Conservation (phyloP, 1,139 yeast genomes). For the Hansenula lynferdii region DNA sequence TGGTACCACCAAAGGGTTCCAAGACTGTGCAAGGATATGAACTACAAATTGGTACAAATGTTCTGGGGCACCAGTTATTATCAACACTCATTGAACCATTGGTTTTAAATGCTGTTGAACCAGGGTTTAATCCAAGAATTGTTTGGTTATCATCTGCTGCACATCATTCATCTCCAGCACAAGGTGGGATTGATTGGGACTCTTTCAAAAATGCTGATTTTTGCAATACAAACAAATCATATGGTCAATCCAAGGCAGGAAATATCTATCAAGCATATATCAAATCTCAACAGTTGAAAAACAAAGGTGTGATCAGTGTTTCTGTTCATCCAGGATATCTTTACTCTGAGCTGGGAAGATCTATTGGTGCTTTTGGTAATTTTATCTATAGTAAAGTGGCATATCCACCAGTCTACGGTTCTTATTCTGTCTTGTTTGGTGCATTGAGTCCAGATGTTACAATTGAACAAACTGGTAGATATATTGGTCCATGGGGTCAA, state of each 20-base stretch:
- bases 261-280: constrained; percentile 36
- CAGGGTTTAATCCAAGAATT: constrained; percentile 28
- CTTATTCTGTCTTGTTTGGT: constrained; percentile 36
- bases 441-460: constrained; percentile 34
- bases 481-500: constrained; percentile 32
- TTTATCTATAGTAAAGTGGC: too few relatives aligned
- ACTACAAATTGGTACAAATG: constrained; percentile 44
- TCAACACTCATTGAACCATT: constrained; percentile 40
- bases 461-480: constrained; percentile 23
- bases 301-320: constrained; percentile 29
- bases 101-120: constrained; percentile 23
- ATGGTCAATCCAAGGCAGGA: constrained; percentile 47
- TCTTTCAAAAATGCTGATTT: constrained; percentile 12
- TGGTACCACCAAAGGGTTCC: constrained; percentile 35
- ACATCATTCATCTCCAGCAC: constrained; percentile 31
- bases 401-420: constrained; percentile 33
- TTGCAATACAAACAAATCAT: constrained; percentile 13
- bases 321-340: constrained; percentile 41
- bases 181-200: constrained; percentile 38
- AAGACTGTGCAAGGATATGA: constrained; percentile 40
- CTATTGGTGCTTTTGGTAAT: constrained; percentile 2
- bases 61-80: constrained; percentile 43
- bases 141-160: constrained; percentile 44
- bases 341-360: too few relatives aligned
- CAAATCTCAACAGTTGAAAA: constrained; percentile 36